A percentile compares a stretch with the other conserved stretches of the same genome.
phyloP scores from a whole-genome alignment of 2,329 filamentous ascomycete species.

The Trichoderma sp. region DNA sequence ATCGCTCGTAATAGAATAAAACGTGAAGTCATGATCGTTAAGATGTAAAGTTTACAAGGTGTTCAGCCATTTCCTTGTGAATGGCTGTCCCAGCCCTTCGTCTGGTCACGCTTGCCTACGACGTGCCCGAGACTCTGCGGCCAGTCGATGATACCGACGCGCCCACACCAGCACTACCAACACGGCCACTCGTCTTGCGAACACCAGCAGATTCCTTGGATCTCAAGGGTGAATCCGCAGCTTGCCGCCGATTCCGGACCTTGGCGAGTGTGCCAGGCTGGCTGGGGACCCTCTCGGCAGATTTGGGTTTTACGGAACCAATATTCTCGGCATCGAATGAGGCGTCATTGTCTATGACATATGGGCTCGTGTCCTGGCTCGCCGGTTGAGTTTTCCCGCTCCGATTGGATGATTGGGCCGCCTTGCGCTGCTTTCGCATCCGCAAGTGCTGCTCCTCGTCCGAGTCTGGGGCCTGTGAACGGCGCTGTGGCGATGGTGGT shows the following conservation, averaged over 20 bases:
- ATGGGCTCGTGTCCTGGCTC: constrained; percentile 72
- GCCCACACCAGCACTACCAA: constrained; percentile 55
- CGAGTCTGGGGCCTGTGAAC: constrained; percentile 62
- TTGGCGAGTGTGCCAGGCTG: constrained; percentile 60
- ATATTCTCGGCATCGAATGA: constrained; percentile 72
- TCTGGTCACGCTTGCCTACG: constrained; percentile 24
- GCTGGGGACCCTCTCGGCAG: constrained; percentile 54
- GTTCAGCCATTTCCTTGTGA: constrained; percentile 15
- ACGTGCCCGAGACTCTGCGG: constrained; percentile 53
- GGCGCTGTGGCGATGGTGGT: constrained; percentile 49
- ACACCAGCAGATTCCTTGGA: constrained; percentile 54
- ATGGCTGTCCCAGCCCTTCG: constrained; percentile 11
- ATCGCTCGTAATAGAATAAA: constrained; percentile 38
- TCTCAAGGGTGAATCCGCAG: constrained; percentile 47
- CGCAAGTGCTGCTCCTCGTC: constrained; percentile 83
- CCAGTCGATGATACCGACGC: constrained; percentile 45
- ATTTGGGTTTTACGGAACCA: constrained; percentile 58
- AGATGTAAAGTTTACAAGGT: constrained; percentile 23
- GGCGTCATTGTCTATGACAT: constrained; percentile 63
- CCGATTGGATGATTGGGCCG: constrained; percentile 60
- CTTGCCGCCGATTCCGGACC: constrained; percentile 59
- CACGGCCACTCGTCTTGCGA: constrained; percentile 64
- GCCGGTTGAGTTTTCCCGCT: constrained; percentile 66
- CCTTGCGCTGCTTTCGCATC: constrained; percentile 65
- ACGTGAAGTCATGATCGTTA: constrained; percentile 44